Conservation (phyloP, 2,329 filamentous ascomycete genomes). For the Fusarium sp. region DNA sequence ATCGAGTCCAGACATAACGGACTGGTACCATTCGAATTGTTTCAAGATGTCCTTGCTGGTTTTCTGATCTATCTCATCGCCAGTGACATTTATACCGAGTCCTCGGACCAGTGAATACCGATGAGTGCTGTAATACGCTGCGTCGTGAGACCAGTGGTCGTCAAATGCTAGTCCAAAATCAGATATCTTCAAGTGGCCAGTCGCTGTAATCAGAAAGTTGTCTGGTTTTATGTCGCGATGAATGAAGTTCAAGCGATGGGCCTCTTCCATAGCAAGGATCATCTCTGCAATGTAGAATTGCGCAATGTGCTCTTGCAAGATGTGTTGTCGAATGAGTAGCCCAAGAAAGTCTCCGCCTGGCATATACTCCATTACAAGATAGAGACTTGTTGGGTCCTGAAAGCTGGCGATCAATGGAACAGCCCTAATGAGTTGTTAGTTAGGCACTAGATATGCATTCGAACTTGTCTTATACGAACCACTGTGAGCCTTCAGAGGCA, state of each 20-base stretch:
- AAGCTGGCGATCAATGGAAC: conserved; percentile 90
- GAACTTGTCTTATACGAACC: conserved; percentile 58
- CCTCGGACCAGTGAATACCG: conserved; percentile 83
- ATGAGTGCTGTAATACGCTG: conserved; percentile 85
- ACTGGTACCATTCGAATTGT: conserved; percentile 50
- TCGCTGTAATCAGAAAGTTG: conserved; percentile 91
- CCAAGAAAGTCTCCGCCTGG: conserved; percentile 94
- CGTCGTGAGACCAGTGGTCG: conserved; percentile 93
- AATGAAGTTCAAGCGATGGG: conserved; percentile 88
- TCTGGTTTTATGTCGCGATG: conserved; percentile 97
- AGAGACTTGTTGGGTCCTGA: conserved; percentile 85
- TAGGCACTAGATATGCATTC: background rate
- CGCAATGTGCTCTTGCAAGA: conserved; percentile 81
- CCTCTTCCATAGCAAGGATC: conserved; percentile 94
- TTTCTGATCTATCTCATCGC: conserved; percentile 77
- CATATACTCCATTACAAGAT: conserved; percentile 99
- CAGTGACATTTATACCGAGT: conserved; percentile 78
- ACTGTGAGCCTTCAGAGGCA: conserved; percentile 85
- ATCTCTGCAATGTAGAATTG: conserved; percentile 95
- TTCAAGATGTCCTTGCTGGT: conserved; percentile 58
- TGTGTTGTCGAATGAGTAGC: conserved; percentile 84
- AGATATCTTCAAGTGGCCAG: conserved; percentile 93
- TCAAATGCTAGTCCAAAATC: conserved; percentile 97
- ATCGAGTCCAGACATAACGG: conserved; percentile 48
- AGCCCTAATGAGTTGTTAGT: conserved; percentile 65